Conservation (phyloP, 2,329 filamentous ascomycete species). For the Ophiostoma himal-ulmi region DNA sequence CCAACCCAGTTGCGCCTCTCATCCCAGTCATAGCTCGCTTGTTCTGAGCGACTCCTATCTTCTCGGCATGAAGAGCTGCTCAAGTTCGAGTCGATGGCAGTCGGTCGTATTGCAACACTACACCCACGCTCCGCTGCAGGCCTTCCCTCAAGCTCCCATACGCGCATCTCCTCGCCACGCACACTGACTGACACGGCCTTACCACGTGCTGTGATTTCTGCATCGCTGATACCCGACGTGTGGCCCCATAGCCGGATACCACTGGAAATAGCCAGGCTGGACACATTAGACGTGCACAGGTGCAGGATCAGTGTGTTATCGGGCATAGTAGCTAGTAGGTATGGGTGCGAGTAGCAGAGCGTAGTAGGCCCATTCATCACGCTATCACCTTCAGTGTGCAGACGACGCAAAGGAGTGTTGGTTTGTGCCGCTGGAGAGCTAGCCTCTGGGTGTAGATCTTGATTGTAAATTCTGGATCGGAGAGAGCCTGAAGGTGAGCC, state of each 20-base stretch:
- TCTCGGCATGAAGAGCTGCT: neutral
- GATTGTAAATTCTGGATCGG: neutral
- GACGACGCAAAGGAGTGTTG: neutral
- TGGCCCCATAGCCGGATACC: conserved; percentile 83
- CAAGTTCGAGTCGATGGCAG: neutral
- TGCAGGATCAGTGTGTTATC: conserved; percentile 86
- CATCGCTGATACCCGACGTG: conserved; percentile 80
- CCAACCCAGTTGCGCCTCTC: conserved; percentile 63
- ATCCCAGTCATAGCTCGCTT: conserved; percentile 35
- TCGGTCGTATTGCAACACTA: conserved; percentile 48
- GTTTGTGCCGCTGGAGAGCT: neutral
- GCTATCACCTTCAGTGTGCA: neutral
- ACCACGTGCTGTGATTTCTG: conserved; percentile 75
- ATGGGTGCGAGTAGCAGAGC: conserved; percentile 72
- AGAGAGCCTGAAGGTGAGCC: neutral
- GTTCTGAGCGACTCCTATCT: conserved; percentile 22
- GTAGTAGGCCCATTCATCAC: conserved; percentile 43
- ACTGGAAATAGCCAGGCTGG: conserved; percentile 61
- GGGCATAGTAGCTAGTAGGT: conserved; percentile 73
- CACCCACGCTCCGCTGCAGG: conserved; percentile 33
- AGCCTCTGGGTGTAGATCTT: neutral
- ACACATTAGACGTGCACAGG: conserved; percentile 67
- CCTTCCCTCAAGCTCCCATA: conserved; percentile 79
- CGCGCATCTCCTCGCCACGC: conserved; percentile 69
- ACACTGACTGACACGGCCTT: conserved; percentile 86